These are phyloP conservation scores for Ophiostoma sp. DNA, from an alignment of 2,329 filamentous ascomycete species.

Conservation along the genomic window DNA sequence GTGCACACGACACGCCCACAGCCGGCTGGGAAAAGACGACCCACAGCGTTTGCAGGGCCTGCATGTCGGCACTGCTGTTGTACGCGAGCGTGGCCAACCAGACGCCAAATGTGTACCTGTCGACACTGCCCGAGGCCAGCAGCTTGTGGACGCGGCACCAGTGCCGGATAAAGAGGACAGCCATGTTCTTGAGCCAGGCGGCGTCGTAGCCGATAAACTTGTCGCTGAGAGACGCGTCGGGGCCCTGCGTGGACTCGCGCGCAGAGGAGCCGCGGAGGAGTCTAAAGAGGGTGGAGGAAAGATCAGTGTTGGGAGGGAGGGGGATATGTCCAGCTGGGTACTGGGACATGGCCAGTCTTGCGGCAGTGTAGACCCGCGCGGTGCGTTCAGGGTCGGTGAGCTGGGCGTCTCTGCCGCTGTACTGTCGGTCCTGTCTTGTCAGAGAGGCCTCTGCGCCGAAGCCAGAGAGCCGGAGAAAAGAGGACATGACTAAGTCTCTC, in stretches of 20 bases:
- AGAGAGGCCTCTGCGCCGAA: constrained; percentile 35
- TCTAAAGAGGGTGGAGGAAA: background rate
- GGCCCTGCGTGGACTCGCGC: constrained; percentile 1
- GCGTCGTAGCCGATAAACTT: background rate
- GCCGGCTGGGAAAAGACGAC: background rate
- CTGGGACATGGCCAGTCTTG: background rate
- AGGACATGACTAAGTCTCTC: constrained; percentile 44
- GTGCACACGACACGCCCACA: background rate
- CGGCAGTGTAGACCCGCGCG: background rate
- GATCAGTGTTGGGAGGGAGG: background rate
- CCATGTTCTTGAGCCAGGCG: background rate
- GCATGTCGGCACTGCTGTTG: constrained; percentile 11
- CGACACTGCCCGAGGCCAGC: background rate
- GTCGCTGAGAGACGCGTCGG: constrained; percentile 6
- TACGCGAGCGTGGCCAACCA: constrained; percentile 17
- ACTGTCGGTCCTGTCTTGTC: background rate
- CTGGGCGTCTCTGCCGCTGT: background rate
- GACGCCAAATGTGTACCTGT: background rate
- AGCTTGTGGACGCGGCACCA: background rate
- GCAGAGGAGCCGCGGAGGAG: background rate
- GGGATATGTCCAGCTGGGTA: background rate
- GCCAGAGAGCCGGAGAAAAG: constrained; percentile 34
- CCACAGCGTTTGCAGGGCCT: constrained; percentile 1
- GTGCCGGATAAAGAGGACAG: constrained; percentile 4
- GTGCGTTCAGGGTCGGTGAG: background rate